Percentiles rank a stretch among this genome's conserved stretches.
Conservation (phyloP, 768 basidiomycete species). For the Lanmaoa rubissima region DNA sequence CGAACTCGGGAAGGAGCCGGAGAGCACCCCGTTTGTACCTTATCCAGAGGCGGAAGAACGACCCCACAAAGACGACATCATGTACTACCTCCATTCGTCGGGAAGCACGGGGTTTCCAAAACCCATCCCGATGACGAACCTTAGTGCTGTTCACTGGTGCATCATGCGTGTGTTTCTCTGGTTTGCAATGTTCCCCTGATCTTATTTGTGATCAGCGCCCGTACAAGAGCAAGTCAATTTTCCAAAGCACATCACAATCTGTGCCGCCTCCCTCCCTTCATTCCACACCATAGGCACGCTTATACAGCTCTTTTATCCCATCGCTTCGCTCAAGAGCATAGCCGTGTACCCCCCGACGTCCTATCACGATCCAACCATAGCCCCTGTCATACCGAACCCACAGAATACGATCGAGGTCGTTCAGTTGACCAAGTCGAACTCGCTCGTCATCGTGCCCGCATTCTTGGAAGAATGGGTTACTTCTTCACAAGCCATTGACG, state of each 20-base stretch:
- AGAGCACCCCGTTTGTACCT: too few relatives aligned
- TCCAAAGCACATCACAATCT: neutral
- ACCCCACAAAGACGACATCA: too few relatives aligned
- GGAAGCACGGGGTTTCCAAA: constrained; percentile 50
- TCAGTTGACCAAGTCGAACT: constrained; percentile 12
- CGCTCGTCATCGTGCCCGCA: constrained; percentile 18
- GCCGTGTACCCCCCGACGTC: constrained; percentile 21
- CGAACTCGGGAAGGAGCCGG: too few relatives aligned
- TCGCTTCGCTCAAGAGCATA: constrained; percentile 9
- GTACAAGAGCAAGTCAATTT: constrained; percentile 3
- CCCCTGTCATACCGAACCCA: constrained; percentile 23
- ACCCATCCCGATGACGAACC: constrained; percentile 36
- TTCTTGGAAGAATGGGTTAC: constrained; percentile 24
- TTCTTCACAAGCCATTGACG: constrained; percentile 19
- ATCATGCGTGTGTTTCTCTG: constrained; percentile 27
- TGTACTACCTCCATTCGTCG: constrained; percentile 41
- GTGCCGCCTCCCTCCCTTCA: constrained; percentile 20
- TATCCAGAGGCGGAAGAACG: too few relatives aligned
- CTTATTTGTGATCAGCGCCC: constrained; percentile 3
- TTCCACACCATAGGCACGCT: constrained; percentile 22
- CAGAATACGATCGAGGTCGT: constrained; percentile 23
- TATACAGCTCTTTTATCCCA: constrained; percentile 16
- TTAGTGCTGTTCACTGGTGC: constrained; percentile 33
- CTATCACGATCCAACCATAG: constrained; percentile 3
- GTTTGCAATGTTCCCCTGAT: neutral